Evolutionary conservation across 139 green algal species (phyloP), one percentile per base, ranked within the genome.

Genomic region (Volvox reticuliferus): DNA sequence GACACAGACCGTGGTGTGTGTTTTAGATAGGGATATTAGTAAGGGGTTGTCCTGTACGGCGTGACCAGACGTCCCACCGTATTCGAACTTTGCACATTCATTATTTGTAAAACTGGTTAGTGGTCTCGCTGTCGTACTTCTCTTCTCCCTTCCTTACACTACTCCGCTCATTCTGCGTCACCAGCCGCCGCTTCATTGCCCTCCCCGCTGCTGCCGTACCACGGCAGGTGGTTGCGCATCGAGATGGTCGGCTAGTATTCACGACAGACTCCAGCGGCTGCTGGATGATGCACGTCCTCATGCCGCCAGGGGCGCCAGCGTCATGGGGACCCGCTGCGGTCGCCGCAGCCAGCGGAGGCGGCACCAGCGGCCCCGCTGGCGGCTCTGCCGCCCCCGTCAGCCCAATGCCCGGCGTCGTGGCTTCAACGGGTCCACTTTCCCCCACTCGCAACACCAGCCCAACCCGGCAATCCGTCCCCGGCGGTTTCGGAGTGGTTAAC

Each of bases 281-380:
- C 44, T 94, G 91, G 93, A 91, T 94, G 61, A 30, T 95, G 32
- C 55, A 88, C 68, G n/a, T 86, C 5, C 80, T 95, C n/a, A 65
- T 94, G 81, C 63, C 89, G 17, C 77, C 69, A 2, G 69, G 69
- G 3, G 2, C 14, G 17, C n/a, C 61, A 0, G n/a, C n/a, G 61
- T 32, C 55, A 28, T 77, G 18, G n/a, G 21, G 24, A 17, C 28
- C 33, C 37, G 12, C 37, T 14, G 69, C 24, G 0, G 14, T 32
- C 61, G 24, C 33, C 81, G 30, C 61, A 2, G 68, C 33, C 69
- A 21, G 26, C 37, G 69, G 6, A 18, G 79, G 50, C 79, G 17
- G 50, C 61, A 32, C 18, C 61, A 55, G 0, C 44, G 32, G n/a
- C 81, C 9, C 62, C n/a, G n/a, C 62, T n/a, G 2, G 3, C 19